These are phyloP conservation scores for Wakefieldia striispora DNA, from an alignment of 768 basidiomycete species.

Conservation along the genomic window DNA sequence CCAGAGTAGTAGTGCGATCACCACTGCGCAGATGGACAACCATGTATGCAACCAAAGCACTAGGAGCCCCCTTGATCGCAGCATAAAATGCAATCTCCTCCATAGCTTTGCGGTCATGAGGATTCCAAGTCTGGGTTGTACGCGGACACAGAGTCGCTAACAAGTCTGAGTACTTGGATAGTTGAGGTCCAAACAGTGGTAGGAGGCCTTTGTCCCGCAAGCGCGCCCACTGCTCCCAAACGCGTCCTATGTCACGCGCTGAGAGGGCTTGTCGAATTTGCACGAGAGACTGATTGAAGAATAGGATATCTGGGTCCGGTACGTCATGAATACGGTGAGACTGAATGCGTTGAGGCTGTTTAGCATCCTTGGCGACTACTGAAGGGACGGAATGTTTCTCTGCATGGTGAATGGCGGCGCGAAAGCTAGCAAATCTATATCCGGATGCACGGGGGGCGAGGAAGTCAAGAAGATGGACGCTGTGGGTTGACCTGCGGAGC, in stretches of 20 bases:
- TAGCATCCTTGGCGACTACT: constrained; percentile 5
- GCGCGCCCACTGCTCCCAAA: constrained; percentile 39
- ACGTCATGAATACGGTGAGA: constrained; percentile 9
- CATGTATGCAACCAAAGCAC: constrained; percentile 53
- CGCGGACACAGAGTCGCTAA: constrained; percentile 31
- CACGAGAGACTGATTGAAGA: constrained; percentile 37
- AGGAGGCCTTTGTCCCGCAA: constrained; percentile 45
- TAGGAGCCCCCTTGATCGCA: constrained; percentile 43
- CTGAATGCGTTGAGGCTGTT: constrained; percentile 1
- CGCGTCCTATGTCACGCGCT: constrained; percentile 31
- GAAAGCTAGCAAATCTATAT: constrained; percentile 20
- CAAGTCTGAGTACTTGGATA: constrained; percentile 39
- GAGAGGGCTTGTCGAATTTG: constrained; percentile 39
- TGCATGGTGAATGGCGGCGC: constrained; percentile 5
- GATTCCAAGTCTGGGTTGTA: constrained; percentile 22
- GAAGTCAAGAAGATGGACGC: constrained; percentile 39
- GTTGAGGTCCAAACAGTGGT: constrained; percentile 44
- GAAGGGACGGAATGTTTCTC: neutral
- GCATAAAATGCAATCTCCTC: constrained; percentile 51
- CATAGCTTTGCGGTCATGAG: constrained; percentile 29
- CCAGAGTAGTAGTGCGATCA: constrained; percentile 42
- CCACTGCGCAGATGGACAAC: constrained; percentile 39
- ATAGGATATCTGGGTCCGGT: constrained; percentile 31
- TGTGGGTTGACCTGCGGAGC: constrained; percentile 26
- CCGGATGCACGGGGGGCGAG: constrained; percentile 37